phyloP scores from a whole-genome alignment of 106 monocot species.

The Ottelia alismoides region DNA sequence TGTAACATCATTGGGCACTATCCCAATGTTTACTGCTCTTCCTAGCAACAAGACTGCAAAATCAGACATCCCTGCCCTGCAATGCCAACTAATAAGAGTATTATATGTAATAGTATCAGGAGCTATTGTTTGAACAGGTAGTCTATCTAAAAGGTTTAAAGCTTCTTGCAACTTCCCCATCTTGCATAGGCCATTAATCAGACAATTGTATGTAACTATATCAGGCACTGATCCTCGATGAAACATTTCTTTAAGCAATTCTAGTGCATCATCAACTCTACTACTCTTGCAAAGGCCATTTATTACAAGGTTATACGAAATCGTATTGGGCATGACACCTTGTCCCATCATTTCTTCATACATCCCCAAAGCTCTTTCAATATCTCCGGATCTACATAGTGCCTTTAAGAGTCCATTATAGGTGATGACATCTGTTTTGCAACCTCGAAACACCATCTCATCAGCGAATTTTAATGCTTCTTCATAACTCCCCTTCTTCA shows the following conservation, averaged over 20 bases:
- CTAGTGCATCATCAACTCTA: constrained; percentile 65
- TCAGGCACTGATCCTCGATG: constrained; percentile 61
- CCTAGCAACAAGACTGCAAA: constrained; percentile 43
- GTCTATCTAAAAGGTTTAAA: constrained; percentile 56
- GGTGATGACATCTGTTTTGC: constrained; percentile 41
- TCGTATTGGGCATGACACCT: constrained; percentile 37
- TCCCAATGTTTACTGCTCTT: constrained; percentile 46
- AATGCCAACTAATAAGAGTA: constrained; percentile 88
- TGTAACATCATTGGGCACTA: constrained; percentile 51
- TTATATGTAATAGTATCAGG: constrained; percentile 82
- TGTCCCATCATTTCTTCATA: constrained; percentile 63
- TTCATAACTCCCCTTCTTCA: constrained; percentile 36
- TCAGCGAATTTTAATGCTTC: constrained; percentile 47
- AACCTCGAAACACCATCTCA: constrained; percentile 68
- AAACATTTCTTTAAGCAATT: constrained; percentile 68
- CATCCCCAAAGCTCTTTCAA: constrained; percentile 51
- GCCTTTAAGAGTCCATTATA: constrained; percentile 78
- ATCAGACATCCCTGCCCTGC: constrained; percentile 56
- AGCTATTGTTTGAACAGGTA: constrained; percentile 39
- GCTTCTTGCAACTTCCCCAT: constrained; percentile 57
- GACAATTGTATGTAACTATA: constrained; percentile 68
- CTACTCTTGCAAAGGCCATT: constrained; percentile 48
- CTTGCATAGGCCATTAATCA: constrained; percentile 82
- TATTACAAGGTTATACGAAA: constrained; percentile 71
- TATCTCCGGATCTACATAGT: constrained; percentile 61